Evolutionary conservation across 441 rosid genomes (phyloP).

Genomic region (Euphorbia neoarborescens): DNA sequence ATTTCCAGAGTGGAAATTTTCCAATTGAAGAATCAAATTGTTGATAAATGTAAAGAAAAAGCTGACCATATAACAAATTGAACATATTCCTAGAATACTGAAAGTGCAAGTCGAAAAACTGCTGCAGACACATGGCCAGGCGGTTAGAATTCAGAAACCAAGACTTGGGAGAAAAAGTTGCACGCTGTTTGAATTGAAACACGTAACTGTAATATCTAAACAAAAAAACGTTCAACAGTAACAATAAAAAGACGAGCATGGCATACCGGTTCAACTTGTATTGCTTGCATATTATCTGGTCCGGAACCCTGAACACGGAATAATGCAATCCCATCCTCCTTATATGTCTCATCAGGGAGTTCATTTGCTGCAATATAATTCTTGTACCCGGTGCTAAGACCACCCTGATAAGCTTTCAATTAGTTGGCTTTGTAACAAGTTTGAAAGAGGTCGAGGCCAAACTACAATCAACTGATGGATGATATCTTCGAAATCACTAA

Average conservation of each 20-base stretch:
- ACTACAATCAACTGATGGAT: slow-evolving; percentile 1
- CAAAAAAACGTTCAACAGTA: neutral
- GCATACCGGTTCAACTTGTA: slow-evolving; percentile 92
- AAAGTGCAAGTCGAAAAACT: no score
- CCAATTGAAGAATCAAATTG: neutral
- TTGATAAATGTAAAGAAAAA: neutral
- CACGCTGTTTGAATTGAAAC: neutral
- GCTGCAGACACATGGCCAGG: neutral
- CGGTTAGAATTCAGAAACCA: no score
- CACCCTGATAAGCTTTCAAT: slow-evolving; percentile 54
- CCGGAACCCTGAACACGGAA: slow-evolving; percentile 93
- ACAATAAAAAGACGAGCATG: slow-evolving; percentile 9
- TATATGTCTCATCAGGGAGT: slow-evolving; percentile 67
- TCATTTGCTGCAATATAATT: slow-evolving; percentile 60
- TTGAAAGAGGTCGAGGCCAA: slow-evolving; percentile 7
- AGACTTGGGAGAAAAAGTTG: neutral
- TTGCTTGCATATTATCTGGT: slow-evolving; percentile 97
- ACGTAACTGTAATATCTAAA: neutral
- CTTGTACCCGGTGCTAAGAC: slow-evolving; percentile 75
- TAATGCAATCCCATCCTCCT: slow-evolving; percentile 61
- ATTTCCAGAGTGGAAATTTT: neutral
- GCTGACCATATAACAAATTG: neutral
- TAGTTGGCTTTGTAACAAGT: slow-evolving; percentile 16
- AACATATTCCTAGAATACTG: no score
- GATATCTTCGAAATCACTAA: slow-evolving; percentile 25